phyloP scores from a whole-genome alignment of 345 rosid genomes.

The Citrus inodora region DNA sequence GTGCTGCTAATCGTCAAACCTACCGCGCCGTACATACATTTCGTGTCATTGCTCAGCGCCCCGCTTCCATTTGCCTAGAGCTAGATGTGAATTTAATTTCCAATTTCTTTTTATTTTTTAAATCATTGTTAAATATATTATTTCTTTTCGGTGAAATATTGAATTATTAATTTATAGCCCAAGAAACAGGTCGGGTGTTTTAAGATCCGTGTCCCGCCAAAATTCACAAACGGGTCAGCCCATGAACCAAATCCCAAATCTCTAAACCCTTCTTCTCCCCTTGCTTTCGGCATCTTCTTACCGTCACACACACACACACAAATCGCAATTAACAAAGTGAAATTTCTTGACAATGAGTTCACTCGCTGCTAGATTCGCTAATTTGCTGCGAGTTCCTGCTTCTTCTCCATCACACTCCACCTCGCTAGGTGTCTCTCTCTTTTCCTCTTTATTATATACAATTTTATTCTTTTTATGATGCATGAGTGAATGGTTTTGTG shows the following conservation, averaged over 20 bases:
- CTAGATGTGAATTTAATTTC: neutral
- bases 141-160: no score
- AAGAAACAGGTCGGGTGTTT: no score
- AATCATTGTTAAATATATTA: no score
- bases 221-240: neutral
- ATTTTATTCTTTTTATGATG: neutral
- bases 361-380: slow-evolving; percentile 27
- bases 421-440: slow-evolving; percentile 30
- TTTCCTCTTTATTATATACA: neutral
- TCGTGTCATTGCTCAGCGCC: neutral
- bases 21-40: neutral
- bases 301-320: neutral
- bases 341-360: slow-evolving; percentile 29
- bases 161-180: no score
- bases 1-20: no score
- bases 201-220: no score
- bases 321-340: neutral
- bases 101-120: no score
- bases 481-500: neutral
- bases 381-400: slow-evolving; percentile 22
- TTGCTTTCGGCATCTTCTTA: neutral
- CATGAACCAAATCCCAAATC: neutral
- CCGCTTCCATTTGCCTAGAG: neutral
- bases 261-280: slow-evolving; percentile 27
- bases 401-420: neutral